These are phyloP conservation scores for Aegilops speltoides DNA, from an alignment of 176 grass and related monocot species.

Conservation along the genomic window DNA sequence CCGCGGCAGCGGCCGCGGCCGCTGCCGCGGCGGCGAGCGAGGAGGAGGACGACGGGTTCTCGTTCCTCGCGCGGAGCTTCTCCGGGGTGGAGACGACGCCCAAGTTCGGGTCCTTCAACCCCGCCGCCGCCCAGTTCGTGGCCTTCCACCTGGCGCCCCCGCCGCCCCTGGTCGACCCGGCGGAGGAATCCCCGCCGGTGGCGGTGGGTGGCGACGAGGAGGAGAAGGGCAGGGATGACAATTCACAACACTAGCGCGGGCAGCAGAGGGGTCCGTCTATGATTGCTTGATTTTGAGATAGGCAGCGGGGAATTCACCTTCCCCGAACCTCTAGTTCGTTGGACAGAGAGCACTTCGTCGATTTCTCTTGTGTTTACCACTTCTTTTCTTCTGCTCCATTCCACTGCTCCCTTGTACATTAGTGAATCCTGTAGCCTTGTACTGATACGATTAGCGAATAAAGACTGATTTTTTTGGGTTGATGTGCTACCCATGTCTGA, in stretches of 20 bases:
- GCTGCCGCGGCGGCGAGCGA: not conserved
- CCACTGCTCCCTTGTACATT: constrained; percentile 5
- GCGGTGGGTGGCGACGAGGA: not conserved
- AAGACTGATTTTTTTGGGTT: not conserved
- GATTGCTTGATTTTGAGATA: constrained; percentile 21
- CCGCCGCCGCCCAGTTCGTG: constrained; percentile 23
- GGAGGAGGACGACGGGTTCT: constrained; percentile 7
- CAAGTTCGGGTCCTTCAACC: constrained; percentile 54
- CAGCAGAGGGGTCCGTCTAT: not conserved
- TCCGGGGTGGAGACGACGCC: constrained; percentile 45
- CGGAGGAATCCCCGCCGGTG: not conserved
- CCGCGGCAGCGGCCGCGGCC: not conserved
- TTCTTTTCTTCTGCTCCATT: not conserved
- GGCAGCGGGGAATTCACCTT: not conserved
- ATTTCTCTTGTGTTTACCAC: not conserved
- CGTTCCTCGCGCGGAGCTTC: constrained; percentile 44
- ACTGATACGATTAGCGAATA: constrained; percentile 14
- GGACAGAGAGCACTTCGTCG: not conserved
- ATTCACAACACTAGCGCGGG: constrained; percentile 17
- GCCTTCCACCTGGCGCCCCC: constrained; percentile 20
- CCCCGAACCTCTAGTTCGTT: not conserved
- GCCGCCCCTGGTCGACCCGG: not conserved
- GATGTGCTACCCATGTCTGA: not conserved
- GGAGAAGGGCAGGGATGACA: constrained; percentile 6
- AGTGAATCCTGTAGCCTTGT: not conserved